These are phyloP conservation scores for Malassezia cuniculi DNA, from an alignment of 1,284 basidiomycete species.

Conservation along the genomic window DNA sequence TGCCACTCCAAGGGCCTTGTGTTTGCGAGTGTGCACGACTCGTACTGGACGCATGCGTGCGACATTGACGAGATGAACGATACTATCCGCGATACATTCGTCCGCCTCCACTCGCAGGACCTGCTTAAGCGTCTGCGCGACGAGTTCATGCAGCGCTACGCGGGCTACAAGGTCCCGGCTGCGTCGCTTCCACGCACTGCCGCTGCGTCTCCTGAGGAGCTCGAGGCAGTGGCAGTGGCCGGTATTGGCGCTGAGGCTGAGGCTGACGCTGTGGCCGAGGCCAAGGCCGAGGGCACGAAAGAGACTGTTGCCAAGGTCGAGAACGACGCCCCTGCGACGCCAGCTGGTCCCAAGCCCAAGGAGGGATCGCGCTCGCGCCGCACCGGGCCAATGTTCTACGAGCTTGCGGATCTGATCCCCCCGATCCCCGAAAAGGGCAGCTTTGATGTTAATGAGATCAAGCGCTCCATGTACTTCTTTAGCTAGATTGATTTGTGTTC, in stretches of 20 bases:
- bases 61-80: conserved; percentile 78
- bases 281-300: conserved; percentile 3
- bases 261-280: background rate
- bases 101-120: conserved; percentile 76
- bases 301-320: conserved; percentile 9
- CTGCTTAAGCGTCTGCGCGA: conserved; percentile 54
- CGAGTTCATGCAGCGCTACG: conserved; percentile 44
- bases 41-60: conserved; percentile 93
- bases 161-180: conserved; percentile 29
- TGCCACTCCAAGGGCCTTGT: conserved; percentile 50
- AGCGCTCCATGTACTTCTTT: conserved; percentile 40
- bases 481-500: too few species aligned
- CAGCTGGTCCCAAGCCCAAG: background rate
- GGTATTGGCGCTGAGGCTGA: background rate
- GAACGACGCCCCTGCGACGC: conserved; percentile 4
- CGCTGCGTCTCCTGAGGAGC: conserved; percentile 5
- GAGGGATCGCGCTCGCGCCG: background rate
- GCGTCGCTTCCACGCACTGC: conserved; percentile 10
- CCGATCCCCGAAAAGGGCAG: conserved; percentile 71
- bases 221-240: conserved; percentile 5
- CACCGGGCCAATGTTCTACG: conserved; percentile 53
- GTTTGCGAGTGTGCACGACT: conserved; percentile 95
- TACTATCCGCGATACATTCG: conserved; percentile 83
- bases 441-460: conserved; percentile 73
- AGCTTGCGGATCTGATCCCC: conserved; percentile 65